Percentiles rank a stretch among this genome's conserved stretches.
Evolutionary conservation across 2,329 filamentous ascomycete genomes (phyloP).

Genomic region (Cylindrodendrum hubeiense): DNA sequence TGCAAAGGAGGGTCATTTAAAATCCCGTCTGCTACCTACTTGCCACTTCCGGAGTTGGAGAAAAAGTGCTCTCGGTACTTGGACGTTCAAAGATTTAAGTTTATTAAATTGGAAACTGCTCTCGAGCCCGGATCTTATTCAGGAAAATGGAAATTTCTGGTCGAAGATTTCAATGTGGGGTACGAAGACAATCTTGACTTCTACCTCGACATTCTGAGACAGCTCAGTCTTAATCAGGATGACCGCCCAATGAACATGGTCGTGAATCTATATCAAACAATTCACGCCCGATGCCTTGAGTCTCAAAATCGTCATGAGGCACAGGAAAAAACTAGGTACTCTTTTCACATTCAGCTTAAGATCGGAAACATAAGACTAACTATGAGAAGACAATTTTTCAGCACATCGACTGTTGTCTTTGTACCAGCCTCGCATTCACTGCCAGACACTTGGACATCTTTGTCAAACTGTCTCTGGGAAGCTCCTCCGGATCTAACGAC

Average conservation of each 20-base stretch:
- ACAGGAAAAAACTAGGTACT: constrained; percentile 20
- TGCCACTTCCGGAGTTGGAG: constrained; percentile 35
- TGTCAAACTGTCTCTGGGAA: constrained; percentile 31
- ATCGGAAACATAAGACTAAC: no score
- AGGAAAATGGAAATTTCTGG: constrained; percentile 38
- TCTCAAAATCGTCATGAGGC: constrained; percentile 20
- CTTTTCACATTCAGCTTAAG: no score
- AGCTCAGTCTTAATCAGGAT: no score
- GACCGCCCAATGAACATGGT: constrained; percentile 25
- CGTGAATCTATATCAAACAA: constrained; percentile 36
- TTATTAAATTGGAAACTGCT: no score
- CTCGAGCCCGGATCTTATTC: no score
- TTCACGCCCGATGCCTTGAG: constrained; percentile 33
- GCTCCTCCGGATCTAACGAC: constrained; percentile 34
- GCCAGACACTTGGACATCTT: constrained; percentile 21
- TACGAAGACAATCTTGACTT: constrained; percentile 33
- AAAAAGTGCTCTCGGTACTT: constrained; percentile 29
- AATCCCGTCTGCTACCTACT: constrained; percentile 18
- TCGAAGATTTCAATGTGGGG: constrained; percentile 32
- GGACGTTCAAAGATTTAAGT: constrained; percentile 29
- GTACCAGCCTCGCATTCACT: constrained; percentile 11
- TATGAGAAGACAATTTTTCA: no score
- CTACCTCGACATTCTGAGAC: constrained; percentile 32
- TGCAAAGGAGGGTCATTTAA: constrained; percentile 22
- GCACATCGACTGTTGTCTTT: constrained; percentile 24